phyloP scores from a whole-genome alignment of 805 yeast species.

The Barnettozyma vustinii region DNA sequence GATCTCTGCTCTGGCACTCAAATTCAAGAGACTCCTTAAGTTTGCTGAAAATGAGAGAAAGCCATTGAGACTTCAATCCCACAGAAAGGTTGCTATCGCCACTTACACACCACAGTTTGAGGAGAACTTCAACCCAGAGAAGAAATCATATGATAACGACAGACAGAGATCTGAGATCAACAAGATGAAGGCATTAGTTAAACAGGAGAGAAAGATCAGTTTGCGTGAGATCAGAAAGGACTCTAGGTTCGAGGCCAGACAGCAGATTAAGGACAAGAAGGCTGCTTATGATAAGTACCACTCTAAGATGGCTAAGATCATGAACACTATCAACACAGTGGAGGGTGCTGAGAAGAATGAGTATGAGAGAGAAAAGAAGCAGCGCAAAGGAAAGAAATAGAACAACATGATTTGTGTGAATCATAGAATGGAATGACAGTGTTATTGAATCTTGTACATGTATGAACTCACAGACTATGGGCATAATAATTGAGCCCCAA shows the following conservation, averaged over 20 bases:
- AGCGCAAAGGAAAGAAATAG: conserved; percentile 44
- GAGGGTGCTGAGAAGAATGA: conserved; percentile 94
- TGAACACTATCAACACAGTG: conserved; percentile 81
- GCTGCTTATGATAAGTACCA: conserved; percentile 74
- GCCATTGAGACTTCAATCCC: conserved; percentile 79
- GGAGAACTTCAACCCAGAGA: conserved; percentile 93
- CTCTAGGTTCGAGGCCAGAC: conserved; percentile 79
- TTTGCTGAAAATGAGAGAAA: conserved; percentile 45
- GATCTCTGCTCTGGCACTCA: conserved; percentile 33
- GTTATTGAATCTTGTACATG: not conserved
- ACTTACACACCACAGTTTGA: conserved; percentile 88
- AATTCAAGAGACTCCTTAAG: conserved; percentile 44
- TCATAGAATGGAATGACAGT: too few relatives aligned
- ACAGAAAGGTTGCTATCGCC: conserved; percentile 78
- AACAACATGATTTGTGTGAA: not conserved
- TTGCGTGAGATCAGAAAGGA: conserved; percentile 90
- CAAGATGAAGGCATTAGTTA: conserved; percentile 79
- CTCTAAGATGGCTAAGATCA: conserved; percentile 80
- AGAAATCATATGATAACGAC: conserved; percentile 84
- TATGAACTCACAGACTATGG: too few relatives aligned
- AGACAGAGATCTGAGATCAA: conserved; percentile 73
- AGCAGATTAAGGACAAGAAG: conserved; percentile 75
- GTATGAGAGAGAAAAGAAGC: conserved; percentile 80
- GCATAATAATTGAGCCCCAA: too few relatives aligned
- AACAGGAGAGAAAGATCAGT: conserved; percentile 86